Evolutionary conservation across 306 rosid genomes (phyloP), one percentile per base, ranked within the genome.

Genomic region (Crotalaria pallida): DNA sequence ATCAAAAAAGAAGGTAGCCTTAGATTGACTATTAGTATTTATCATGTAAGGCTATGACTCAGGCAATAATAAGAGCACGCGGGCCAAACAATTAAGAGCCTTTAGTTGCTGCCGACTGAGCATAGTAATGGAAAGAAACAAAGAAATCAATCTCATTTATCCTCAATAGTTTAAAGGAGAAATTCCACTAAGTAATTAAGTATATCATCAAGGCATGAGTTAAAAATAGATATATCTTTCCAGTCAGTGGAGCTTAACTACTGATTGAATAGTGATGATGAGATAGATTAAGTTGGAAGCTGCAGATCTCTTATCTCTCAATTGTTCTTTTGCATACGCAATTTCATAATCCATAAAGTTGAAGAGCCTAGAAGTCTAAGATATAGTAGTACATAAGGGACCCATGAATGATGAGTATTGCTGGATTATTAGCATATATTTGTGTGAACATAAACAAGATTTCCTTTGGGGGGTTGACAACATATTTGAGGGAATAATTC

Each of bases 381-480:
- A 52, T 58, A 38, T 41, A n/a, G n/a, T n/a, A n/a, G n/a, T n/a
- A 53, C n/a, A 55, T 6, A 44, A 52, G 65, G 87, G 81, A 52
- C 78, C 83, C 76, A 51, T 77, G 81, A 75, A 57, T 43, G 61
- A 63, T 49, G 74, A 40, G 48, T 38, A 76, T 50, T 77, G 73
- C 47, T 77, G 8, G 34, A 64, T 75, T 64, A 64, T 75, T 64
- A 68, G 58, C 79, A 77, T 72, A 72, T 67, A 76, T 72, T 57
- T 58, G n/a, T 33, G 1, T 55, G 31, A 58, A 36, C 15, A 48
- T 69, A 15, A 74, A 77, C 52, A 60, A 58, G 66, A 58, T 58
- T 74, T 81, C 65, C 62, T 34, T 17, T 63, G 73, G 69, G 70
- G 70, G 81, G 83, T 79, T 71, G 73, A 41, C 44, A 76, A 36